Base-by-base conservation (phyloP, 169 alveolate species). In the Sarcocystis neurona region DNA sequence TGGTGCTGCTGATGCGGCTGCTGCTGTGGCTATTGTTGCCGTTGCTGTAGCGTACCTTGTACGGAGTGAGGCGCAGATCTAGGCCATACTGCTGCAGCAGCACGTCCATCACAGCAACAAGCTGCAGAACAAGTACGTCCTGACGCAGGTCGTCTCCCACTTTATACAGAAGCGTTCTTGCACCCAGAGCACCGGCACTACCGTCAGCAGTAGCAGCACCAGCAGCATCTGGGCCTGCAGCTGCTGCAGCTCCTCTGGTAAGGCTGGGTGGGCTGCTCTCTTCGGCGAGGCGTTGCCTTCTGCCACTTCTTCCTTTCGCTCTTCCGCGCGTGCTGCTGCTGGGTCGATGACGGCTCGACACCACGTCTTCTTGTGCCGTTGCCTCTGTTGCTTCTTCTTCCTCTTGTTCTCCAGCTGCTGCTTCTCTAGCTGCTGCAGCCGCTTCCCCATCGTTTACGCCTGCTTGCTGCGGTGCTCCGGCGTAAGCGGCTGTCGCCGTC, bases 81-180 rank as follows among this genome's bases (percentile, higher is more conserved):
- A 97, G 92, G 84, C 98, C 98, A 91, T 97, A 97, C 44, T 94
- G 94, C 92, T 95, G 94, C 93, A 97, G 95, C 43, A 97, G 91
- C 75, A 92, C 93, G 85, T 97, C 98, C 95, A 97, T 96, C 41
- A 97, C 89, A 85, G 94, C 94, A 85, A 97, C 94, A 41, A 97
- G 87, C 90, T 97, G 98, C 66, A 97, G 94, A 34, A 97, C 97
- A 58, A 98, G 93, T 82, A 96, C 97, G 93, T 98, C 99, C 88
- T 97, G 99, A 39, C 99, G 90, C 86, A 98, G 94, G 91, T 98
- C 99, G 90, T 98, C 99, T n/a, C 99, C 99, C 20, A 95, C 97
- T 87, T 98, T 98, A 88, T 93, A 97, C 95, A 98, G 96, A 48
- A 84, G 90, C 79, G 79, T 58, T 15, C 39, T 79, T 56, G 47